Base-by-base conservation (phyloP, 805 yeast species). In the Ogataea neopini region DNA sequence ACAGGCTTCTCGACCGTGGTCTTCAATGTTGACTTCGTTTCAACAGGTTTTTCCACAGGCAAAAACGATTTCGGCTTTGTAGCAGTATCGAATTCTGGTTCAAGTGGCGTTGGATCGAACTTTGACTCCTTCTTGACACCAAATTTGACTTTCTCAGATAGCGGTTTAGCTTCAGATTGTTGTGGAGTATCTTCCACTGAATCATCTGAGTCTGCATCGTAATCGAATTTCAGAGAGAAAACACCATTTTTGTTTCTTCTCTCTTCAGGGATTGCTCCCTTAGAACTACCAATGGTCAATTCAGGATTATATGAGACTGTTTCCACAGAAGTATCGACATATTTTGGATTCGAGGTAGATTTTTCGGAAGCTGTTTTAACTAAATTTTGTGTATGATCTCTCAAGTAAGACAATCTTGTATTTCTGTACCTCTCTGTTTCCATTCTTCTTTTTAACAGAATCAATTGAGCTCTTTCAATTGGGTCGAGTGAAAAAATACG, bases 401-500 rank as follows among this genome's bases (percentile, higher is more conserved):
- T 68, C 68, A 46, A 64, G 73, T 60, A 78, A 57, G 66, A 58
- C 70, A 44, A 66, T 69, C 71, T 74, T 69, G 80, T 57, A 67
- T 62, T 74, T 70, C 64, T 77, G 68, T 64, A 74, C 67, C 58
- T 73, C 71, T 47, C 77, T 62, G 43, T 59, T 68, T 51, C 79
- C 80, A 66, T 62, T 55, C 66, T 54, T 44, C 59, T 65, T 37
- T 67, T 66, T 28, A 67, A 45, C 22, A 60, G 58, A 29, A 67
- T 58, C 30, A 67, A 48, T 34, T 61, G 58, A 3, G 70, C 63
- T 37, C 71, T 53, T 41, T 65, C 69, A 11, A 62, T 32, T 9
- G 70, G 69, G 43, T 67, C 67, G n/a, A 59, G 52, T 19, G 52
- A 53, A 14, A 60, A 52, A 3, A 14, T 13, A 17, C 42, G 42